Evolutionary conservation across 2,329 filamentous ascomycete species (phyloP).

Genomic region (Alternaria sp.): DNA sequence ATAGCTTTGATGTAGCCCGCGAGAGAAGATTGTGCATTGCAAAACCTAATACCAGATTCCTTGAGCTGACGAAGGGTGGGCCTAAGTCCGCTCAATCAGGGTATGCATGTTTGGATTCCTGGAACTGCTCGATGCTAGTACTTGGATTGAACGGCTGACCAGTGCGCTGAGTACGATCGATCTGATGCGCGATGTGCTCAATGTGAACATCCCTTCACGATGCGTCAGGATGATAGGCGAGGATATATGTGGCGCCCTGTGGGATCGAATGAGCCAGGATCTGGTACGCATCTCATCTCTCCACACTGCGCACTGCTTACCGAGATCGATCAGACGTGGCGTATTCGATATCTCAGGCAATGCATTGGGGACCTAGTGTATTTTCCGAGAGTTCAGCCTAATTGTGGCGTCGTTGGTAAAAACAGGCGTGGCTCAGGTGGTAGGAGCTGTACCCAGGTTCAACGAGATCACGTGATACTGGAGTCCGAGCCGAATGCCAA

Average conservation of each 20-base stretch:
- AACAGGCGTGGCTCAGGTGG: background rate
- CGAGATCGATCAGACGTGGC: background rate
- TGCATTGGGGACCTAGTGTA: background rate
- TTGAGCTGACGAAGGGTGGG: background rate
- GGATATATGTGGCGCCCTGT: background rate
- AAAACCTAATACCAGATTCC: background rate
- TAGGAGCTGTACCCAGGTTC: background rate
- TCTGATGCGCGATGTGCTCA: background rate
- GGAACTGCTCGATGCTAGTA: background rate
- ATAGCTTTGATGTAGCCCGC: background rate
- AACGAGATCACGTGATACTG: background rate
- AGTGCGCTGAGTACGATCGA: constrained; percentile 1
- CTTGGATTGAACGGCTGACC: constrained; percentile 7
- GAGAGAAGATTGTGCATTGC: background rate
- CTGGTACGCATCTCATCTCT: background rate
- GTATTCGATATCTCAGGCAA: background rate
- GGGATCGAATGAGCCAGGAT: background rate
- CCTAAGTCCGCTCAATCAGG: background rate
- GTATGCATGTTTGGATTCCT: background rate
- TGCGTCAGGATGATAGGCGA: constrained; percentile 3
- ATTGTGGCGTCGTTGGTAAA: background rate
- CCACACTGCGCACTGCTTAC: background rate
- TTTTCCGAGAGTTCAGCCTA: background rate
- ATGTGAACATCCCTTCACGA: background rate
- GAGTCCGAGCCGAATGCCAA: background rate